phyloP scores from a whole-genome alignment of 257 asterid species.

The Nicotiana undulata region DNA sequence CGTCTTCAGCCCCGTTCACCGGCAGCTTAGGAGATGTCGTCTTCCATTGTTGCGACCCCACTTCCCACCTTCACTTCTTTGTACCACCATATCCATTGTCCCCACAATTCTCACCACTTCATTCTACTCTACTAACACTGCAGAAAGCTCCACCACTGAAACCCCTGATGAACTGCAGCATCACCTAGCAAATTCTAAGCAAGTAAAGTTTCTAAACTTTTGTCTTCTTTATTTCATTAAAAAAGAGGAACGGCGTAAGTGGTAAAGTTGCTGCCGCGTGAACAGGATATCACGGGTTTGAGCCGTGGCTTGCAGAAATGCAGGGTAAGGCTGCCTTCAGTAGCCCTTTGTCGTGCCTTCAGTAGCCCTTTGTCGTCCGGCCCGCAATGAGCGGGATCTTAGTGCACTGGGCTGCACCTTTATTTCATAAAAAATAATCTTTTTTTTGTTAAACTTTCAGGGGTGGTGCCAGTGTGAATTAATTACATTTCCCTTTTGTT shows the following conservation, averaged over 20 bases:
- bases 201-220: constrained; percentile 21
- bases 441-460: not conserved
- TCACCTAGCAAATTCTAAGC: constrained; percentile 29
- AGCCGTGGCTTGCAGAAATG: too few species aligned
- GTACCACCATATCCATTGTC: constrained; percentile 12
- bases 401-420: too few species aligned
- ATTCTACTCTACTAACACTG: constrained; percentile 4
- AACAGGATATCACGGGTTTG: too few species aligned
- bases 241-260: too few species aligned
- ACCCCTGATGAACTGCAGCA: constrained; percentile 18
- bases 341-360: too few species aligned
- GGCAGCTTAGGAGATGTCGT: constrained; percentile 17
- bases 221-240: not conserved
- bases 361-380: too few species aligned
- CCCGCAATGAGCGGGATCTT: too few species aligned
- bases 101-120: not conserved
- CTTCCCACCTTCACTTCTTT: constrained; percentile 18
- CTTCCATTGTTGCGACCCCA: not conserved
- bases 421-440: not conserved
- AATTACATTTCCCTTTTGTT: not conserved
- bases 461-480: not conserved
- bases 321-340: too few species aligned
- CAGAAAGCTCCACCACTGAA: constrained; percentile 11
- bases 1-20: constrained; percentile 13
- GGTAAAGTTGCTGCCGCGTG: too few species aligned